Base-by-base conservation (phyloP, 805 yeast species). In the Teunomyces kruisii region DNA sequence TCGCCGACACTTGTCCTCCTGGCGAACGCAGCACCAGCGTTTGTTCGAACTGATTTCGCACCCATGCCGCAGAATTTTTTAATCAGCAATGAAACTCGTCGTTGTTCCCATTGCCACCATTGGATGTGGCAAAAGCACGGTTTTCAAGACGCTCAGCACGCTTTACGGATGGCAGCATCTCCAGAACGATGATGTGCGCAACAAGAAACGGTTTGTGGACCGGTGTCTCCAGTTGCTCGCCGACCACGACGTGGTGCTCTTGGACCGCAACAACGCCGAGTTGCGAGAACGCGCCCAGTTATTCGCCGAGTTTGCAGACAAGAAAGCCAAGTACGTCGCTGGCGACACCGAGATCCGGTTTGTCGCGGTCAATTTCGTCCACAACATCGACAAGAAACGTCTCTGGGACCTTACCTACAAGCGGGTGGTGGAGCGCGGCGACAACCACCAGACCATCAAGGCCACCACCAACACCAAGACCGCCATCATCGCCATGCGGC, bases 101-200 rank as follows among this genome's bases (percentile, higher is more conserved):
- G 56, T 94, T 2, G 79, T 89, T 1, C 92, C 98, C 0, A 80
- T 91, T 2, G 90, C 97, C 0, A 89, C 96, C 0, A 79, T 92
- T 42, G 98, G 98, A 0, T 88, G 97, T 64, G 99, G 99, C 6
- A 94, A 94, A 59, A 89, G 97, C 0, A 89, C 97, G 0, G 79
- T 86, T 0, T 79, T 87, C 4, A 59, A 79, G 29, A 81, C 90
- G 0, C 67, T 94, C 31, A 49, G 56, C 1, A 56, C 72, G 7
- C 61, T 91, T 9, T 82, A 70, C 45, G 46, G 46, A 3, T 85
- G 96, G 84, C 84, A 78, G 0, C 86, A 84, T 54, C 72, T 87
- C 9, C 96, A 89, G 61, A 92, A 88, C 65, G 98, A 92, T 65
- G 79, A 86, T 52, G 70, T 87, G 17, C 68, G 72, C 7, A 72